Percentiles rank a stretch among this genome's conserved stretches.
Conservation (phyloP, 2,329 filamentous ascomycete species). For the Curvularia sp. region DNA sequence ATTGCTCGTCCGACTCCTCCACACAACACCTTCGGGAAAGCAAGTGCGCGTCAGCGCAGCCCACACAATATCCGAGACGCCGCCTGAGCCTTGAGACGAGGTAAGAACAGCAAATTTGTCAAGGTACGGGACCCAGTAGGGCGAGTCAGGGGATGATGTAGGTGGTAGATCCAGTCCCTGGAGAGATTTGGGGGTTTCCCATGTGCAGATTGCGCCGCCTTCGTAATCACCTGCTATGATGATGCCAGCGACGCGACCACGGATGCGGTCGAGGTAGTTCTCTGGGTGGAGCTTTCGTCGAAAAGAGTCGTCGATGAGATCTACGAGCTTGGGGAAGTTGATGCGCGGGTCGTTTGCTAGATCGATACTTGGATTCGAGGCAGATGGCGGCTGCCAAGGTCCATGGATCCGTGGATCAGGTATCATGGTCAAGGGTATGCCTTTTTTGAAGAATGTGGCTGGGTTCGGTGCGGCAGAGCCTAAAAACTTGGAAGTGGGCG, state of each 20-base stretch:
- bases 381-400: slow-evolving; percentile 72
- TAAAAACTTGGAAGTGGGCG: slow-evolving; percentile 36
- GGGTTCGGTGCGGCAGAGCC: slow-evolving; percentile 52
- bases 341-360: slow-evolving; percentile 78
- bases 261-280: slow-evolving; percentile 82
- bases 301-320: slow-evolving; percentile 95
- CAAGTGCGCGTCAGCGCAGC: slow-evolving; percentile 92
- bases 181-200: slow-evolving; percentile 76
- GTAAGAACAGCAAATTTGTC: slow-evolving; percentile 97
- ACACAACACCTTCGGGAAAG: slow-evolving; percentile 88
- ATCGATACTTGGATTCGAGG: slow-evolving; percentile 66
- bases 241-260: slow-evolving; percentile 81
- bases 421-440: slow-evolving; percentile 86
- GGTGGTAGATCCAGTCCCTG: slow-evolving; percentile 27
- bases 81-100: slow-evolving; percentile 84
- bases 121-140: slow-evolving; percentile 79
- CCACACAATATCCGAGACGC: slow-evolving; percentile 95
- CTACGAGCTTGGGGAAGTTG: slow-evolving; percentile 79
- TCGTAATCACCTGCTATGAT: slow-evolving; percentile 98
- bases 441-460: slow-evolving; percentile 87
- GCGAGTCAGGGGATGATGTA: slow-evolving; percentile 52
- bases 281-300: slow-evolving; percentile 80
- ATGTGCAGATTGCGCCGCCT: slow-evolving; percentile 91
- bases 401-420: slow-evolving; percentile 68
- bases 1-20: slow-evolving; percentile 88